Evolutionary conservation across 2,329 filamentous ascomycete species (phyloP).

Genomic region (Coniochaeta prunicola): DNA sequence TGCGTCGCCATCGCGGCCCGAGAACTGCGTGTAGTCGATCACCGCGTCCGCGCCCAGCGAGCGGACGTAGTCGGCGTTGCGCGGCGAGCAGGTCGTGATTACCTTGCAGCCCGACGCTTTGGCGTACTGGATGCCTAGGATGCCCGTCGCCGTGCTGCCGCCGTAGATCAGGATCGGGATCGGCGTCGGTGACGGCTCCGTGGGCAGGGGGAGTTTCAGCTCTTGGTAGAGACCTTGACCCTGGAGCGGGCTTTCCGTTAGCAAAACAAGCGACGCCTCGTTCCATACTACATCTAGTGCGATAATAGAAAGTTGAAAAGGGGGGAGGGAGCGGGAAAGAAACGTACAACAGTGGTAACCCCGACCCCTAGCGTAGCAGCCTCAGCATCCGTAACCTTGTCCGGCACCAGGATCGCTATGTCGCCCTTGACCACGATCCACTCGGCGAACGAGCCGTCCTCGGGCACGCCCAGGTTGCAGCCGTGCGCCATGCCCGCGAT

Average conservation of each 20-base stretch:
- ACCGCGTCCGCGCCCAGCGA: slow-evolving; percentile 35
- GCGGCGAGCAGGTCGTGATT: slow-evolving; percentile 28
- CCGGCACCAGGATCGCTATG: slow-evolving; percentile 35
- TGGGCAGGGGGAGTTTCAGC: slow-evolving; percentile 38
- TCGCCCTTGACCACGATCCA: slow-evolving; percentile 30
- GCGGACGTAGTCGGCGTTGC: slow-evolving; percentile 30
- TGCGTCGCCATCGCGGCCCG: too few species aligned
- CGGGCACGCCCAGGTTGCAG: slow-evolving; percentile 24
- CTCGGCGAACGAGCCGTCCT: slow-evolving; percentile 36
- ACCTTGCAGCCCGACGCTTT: slow-evolving; percentile 32
- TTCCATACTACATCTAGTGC: too few species aligned
- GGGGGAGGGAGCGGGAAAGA: neutral
- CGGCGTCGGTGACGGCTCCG: slow-evolving; percentile 24
- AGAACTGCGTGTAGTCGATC: slow-evolving; percentile 46
- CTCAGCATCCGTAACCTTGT: slow-evolving; percentile 36
- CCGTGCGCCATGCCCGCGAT: slow-evolving; percentile 34
- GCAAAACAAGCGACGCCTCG: too few species aligned
- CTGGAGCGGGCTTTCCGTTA: too few species aligned
- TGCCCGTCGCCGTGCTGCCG: slow-evolving; percentile 47
- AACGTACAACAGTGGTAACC: slow-evolving; percentile 28
- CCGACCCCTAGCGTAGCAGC: slow-evolving; percentile 34
- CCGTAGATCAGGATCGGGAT: slow-evolving; percentile 36
- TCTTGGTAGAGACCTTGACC: slow-evolving; percentile 40
- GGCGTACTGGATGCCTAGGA: slow-evolving; percentile 39
- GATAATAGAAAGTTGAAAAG: neutral